Conservation (phyloP, 768 basidiomycete species). For the Phanerochaete sordida region DNA sequence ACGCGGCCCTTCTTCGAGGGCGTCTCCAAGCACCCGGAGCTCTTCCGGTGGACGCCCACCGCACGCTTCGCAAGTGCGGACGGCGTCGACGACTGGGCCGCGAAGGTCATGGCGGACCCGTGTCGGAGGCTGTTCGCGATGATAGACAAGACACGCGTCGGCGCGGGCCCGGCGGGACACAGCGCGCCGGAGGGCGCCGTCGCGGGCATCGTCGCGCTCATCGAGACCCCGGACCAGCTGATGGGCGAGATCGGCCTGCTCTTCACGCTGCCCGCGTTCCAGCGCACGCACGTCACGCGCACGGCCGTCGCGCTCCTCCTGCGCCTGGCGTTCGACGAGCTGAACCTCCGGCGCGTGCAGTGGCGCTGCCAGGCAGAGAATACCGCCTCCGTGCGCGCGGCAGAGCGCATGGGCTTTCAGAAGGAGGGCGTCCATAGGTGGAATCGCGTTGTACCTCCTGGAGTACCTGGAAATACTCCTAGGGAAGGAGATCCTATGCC, state of each 20-base stretch:
- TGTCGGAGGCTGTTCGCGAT: slow-evolving; percentile 30
- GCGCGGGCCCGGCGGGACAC: not conserved
- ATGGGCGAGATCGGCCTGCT: slow-evolving; percentile 35
- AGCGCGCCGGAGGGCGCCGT: slow-evolving; percentile 14
- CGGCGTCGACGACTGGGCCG: slow-evolving; percentile 17
- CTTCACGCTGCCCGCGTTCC: slow-evolving; percentile 31
- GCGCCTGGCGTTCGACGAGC: slow-evolving; percentile 36
- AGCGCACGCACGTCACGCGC: slow-evolving; percentile 37
- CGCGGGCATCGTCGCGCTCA: slow-evolving; percentile 36
- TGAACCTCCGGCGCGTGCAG: slow-evolving; percentile 58
- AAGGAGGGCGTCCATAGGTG: slow-evolving; percentile 52
- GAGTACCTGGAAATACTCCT: slow-evolving; percentile 27
- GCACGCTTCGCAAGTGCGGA: slow-evolving; percentile 12
- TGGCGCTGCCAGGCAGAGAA: slow-evolving; percentile 58
- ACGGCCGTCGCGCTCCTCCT: slow-evolving; percentile 40
- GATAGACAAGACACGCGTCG: slow-evolving; percentile 28
- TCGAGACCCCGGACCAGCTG: slow-evolving; percentile 27
- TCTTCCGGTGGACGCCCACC: slow-evolving; percentile 29
- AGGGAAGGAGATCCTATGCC: slow-evolving; percentile 22
- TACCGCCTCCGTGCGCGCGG: slow-evolving; percentile 41
- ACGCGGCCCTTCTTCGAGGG: not conserved
- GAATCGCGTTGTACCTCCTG: slow-evolving; percentile 44
- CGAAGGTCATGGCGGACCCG: slow-evolving; percentile 9
- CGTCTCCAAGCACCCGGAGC: slow-evolving; percentile 17
- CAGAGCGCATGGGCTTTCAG: slow-evolving; percentile 58